Evolutionary conservation across 2,329 filamentous ascomycete genomes (phyloP).

Genomic region (Clathrospora elynae): DNA sequence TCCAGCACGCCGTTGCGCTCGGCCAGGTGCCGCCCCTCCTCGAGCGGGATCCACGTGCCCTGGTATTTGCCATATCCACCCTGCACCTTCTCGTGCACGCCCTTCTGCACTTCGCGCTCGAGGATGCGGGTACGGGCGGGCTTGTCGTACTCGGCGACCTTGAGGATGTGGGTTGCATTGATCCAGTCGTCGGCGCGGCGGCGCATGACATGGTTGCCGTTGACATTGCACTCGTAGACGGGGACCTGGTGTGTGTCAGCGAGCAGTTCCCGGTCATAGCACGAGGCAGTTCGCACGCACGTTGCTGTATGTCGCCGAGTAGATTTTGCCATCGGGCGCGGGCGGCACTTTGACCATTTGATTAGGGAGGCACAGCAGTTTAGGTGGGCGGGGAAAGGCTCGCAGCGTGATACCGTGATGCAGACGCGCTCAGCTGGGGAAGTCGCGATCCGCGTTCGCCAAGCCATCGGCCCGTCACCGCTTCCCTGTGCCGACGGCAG

Average conservation of each 20-base stretch:
- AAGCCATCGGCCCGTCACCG: constrained; percentile 21
- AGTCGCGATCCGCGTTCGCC: constrained; percentile 27
- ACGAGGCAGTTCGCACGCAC: constrained; percentile 14
- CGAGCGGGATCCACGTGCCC: constrained; percentile 94
- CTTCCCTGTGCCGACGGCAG: constrained; percentile 24
- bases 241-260: constrained; percentile 68
- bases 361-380: constrained; percentile 3
- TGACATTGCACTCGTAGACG: constrained; percentile 91
- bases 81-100: constrained; percentile 95
- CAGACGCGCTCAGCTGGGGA: constrained; percentile 14
- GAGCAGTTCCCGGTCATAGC: constrained; percentile 15
- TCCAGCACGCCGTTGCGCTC: constrained; percentile 86
- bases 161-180: constrained; percentile 98
- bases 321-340: constrained; percentile 56
- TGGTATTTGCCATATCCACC: constrained; percentile 99
- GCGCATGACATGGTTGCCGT: constrained; percentile 92
- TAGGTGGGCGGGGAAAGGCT: neutral
- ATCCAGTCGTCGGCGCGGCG: constrained; percentile 94
- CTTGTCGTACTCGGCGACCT: constrained; percentile 96
- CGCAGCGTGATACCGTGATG: constrained; percentile 25
- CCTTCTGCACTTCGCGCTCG: constrained; percentile 95
- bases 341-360: constrained; percentile 43
- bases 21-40: constrained; percentile 78
- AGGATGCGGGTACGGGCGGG: constrained; percentile 92
- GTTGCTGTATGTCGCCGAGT: constrained; percentile 70